A percentile compares a stretch with the other conserved stretches of the same genome.
These are phyloP conservation scores for Fragilaria crotonensis DNA, from an alignment of 108 stramenopile genomes.

Conservation along the genomic window DNA sequence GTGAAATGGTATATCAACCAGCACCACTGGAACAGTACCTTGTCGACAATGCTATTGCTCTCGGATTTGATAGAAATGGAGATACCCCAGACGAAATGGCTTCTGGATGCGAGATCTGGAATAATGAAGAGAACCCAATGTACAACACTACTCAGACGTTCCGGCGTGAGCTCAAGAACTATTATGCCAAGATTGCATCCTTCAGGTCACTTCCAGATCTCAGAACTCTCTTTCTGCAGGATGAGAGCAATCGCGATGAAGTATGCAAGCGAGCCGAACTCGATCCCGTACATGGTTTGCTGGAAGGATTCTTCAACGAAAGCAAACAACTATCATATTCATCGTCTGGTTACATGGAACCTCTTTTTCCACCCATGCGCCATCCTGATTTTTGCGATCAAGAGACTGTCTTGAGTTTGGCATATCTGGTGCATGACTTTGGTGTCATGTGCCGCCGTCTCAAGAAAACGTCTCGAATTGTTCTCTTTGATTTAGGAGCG, in stretches of 20 bases:
- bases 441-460: constrained; percentile 46
- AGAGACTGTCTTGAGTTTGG: constrained; percentile 17
- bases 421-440: constrained; percentile 67
- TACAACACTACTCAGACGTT: background rate
- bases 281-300: constrained; percentile 3
- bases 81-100: too few relatives aligned
- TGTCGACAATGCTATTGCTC: constrained; percentile 7
- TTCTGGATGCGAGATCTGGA: constrained; percentile 7
- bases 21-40: constrained; percentile 13
- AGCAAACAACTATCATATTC: constrained; percentile 14
- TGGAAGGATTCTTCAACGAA: constrained; percentile 10
- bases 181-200: constrained; percentile 4
- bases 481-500: constrained; percentile 66
- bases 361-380: constrained; percentile 33
- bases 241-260: background rate
- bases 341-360: constrained; percentile 26
- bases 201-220: constrained; percentile 8
- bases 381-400: constrained; percentile 18
- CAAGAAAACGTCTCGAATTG: constrained; percentile 22
- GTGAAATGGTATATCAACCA: too few relatives aligned
- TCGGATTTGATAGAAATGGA: constrained; percentile 10
- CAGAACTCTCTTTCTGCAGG: background rate
- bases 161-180: constrained; percentile 6
- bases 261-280: constrained; percentile 12
- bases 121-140: background rate